Evolutionary conservation across 2,329 filamentous ascomycete genomes (phyloP).

Genomic region (Colletotrichum sp.): DNA sequence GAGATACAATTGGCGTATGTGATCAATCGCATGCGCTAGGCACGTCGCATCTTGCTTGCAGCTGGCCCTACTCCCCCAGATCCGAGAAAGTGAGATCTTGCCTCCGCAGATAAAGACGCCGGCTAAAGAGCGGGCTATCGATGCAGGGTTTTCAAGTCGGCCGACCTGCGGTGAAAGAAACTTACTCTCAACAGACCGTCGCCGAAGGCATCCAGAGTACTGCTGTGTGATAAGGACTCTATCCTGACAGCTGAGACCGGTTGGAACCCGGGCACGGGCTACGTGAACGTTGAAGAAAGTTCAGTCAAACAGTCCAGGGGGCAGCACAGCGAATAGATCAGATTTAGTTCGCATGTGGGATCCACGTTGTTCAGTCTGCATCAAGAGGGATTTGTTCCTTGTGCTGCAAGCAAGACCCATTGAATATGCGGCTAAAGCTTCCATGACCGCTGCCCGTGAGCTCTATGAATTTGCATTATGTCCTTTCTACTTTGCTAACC

Average conservation of each 20-base stretch:
- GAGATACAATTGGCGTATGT: background rate
- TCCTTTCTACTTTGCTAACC: background rate
- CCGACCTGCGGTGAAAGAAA: background rate
- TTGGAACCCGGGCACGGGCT: background rate
- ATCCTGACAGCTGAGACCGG: background rate
- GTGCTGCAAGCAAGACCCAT: background rate
- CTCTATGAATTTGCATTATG: background rate
- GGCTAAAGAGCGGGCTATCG: background rate
- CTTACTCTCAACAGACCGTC: accelerated
- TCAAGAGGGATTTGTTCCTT: background rate
- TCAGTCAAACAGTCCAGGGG: background rate
- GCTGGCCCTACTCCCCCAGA: background rate
- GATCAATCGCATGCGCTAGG: background rate
- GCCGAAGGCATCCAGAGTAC: background rate
- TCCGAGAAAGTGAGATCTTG: background rate
- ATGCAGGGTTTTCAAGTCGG: background rate
- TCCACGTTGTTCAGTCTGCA: background rate
- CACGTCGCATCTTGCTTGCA: background rate
- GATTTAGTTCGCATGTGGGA: background rate
- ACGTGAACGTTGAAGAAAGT: background rate
- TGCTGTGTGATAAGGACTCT: background rate
- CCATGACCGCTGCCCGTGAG: background rate
- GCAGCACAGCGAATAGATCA: background rate
- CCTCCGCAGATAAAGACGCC: background rate
- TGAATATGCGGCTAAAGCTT: background rate